Base-by-base conservation (phyloP, 2,329 filamentous ascomycete species). In the Annulohypoxylon truncatum region DNA sequence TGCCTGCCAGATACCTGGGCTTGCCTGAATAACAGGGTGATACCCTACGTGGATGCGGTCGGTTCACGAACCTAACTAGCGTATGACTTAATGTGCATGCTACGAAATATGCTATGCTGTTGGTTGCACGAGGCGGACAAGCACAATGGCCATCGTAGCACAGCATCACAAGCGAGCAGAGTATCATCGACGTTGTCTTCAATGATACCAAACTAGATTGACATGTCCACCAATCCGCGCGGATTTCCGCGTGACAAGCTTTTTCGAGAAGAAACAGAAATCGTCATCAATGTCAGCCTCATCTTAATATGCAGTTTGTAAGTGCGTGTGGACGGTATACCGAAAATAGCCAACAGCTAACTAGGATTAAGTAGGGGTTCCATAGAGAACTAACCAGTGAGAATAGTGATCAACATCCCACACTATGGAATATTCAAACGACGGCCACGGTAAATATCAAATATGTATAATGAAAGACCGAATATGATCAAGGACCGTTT, bases 141-240 rank as follows among this genome's bases (percentile, higher is more conserved):
- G 51, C 66, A 66, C 50, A 52, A 60, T 50, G 54, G 59, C 61
- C 52, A 68, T 44, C 35, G 67, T 71, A 61, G 51, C 69, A 71
- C 69, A 55, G 44, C 69, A 58, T 64, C 63, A 53, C 58, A 71
- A 67, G 69, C 67, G 67, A 71, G 38, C 46, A 58, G 57, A 52
- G 53, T 63, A 63, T 42, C 29, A 59, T 54, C 46, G 31, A 59
- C 22, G 58, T 64, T 51, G 54, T 62, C 55, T 50, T 31, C 46
- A 48, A 70, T 51, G 57, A 42, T 28, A 46, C 60, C 56, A 28
- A 46, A 35, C 44, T 61, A 54, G 42, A 52, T 40, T 54, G 38
- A 38, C 9, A 26, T 31, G 28, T 31, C 59, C 47, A 52, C 67
- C 64, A 69, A 67, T 67, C 61, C 64, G 54, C 61, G 42, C 44